Evolutionary conservation across 805 yeast genomes (phyloP).

Genomic region (Ogataea paraovalis): DNA sequence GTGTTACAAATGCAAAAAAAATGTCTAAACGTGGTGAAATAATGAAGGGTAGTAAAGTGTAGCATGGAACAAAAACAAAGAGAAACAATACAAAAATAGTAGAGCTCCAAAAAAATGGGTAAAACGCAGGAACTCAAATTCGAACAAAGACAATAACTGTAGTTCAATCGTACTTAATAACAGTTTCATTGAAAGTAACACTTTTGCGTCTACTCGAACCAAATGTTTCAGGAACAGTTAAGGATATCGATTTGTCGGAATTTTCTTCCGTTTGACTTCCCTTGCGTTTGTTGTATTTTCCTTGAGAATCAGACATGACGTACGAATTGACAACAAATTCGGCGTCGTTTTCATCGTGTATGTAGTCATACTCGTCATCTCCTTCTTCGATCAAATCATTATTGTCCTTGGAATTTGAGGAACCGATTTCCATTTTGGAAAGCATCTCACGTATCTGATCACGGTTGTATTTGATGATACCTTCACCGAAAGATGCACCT

Average conservation of each 20-base stretch:
- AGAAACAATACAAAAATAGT: too few relatives aligned
- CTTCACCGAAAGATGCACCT: conserved; percentile 34
- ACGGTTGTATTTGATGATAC: conserved; percentile 32
- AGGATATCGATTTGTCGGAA: conserved; percentile 7
- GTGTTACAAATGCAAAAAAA: neutral
- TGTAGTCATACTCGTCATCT: neutral
- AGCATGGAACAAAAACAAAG: too few relatives aligned
- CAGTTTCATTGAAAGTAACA: conserved; percentile 27
- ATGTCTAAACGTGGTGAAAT: too few relatives aligned
- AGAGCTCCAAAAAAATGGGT: too few relatives aligned
- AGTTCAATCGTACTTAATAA: conserved; percentile 5
- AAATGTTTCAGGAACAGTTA: conserved; percentile 23
- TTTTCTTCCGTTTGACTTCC: neutral
- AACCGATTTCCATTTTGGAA: conserved; percentile 19
- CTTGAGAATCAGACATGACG: too few relatives aligned
- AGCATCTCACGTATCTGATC: conserved; percentile 32
- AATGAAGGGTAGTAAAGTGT: too few relatives aligned
- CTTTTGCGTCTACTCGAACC: conserved; percentile 27
- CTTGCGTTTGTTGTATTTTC: neutral
- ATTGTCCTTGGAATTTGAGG: conserved; percentile 9
- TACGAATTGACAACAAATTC: neutral
- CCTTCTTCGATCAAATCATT: conserved; percentile 6
- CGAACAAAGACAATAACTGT: neutral
- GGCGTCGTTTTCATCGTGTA: neutral
- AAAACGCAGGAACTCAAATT: too few relatives aligned